Evolutionary conservation across 2,329 filamentous ascomycete genomes (phyloP), one percentile per base, ranked within the genome.

Genomic region (Capronia americana): DNA sequence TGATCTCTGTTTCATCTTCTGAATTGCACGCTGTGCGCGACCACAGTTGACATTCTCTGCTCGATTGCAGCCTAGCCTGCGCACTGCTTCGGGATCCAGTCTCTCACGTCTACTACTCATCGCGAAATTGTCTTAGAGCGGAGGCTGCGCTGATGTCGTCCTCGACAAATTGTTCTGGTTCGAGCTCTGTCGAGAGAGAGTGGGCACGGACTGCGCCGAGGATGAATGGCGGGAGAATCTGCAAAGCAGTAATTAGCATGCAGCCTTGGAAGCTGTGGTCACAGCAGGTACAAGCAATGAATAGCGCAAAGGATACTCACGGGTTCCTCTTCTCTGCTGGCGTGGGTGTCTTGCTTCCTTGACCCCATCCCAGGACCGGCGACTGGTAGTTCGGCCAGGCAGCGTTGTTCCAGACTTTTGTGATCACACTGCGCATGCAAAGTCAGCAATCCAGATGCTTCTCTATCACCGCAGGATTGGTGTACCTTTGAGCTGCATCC

Each of bases 401-500:
- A 30, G 80, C 77, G 59, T 80, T 75, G 66, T 83, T 83, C 82
- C 82, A 84, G 64, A 82, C 78, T 62, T 82, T 83, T 63, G 82
- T 80, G 8, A 84, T 76, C 17, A 83, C 73, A 72, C 81, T 83
- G 62, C 44, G 34, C 57, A 60, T 7, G 1, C 50, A 50, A 32
- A 32, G 32, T 57, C 60, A 62, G 50, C 62, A 50, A 26, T 46
- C 50, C 17, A 11, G 10, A 53, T 23, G 4, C 20, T 53, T 55
- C 53, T 55, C 12, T 4, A 20, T 44, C 53, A 24, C 24, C 12
- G 26, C 10, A 14, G 28, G 14, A 17, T 30, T 34, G 48, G 28
- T 72, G 30, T 70, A 84, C 82, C 79, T 85, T 77, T 89, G 87
- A 55, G 85, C 87, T 75, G 78, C 82, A 74, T 88, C 87, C 70